These are phyloP conservation scores for Pseudogymnoascus pannorum DNA, from an alignment of 2,329 filamentous ascomycete species.

Conservation along the genomic window DNA sequence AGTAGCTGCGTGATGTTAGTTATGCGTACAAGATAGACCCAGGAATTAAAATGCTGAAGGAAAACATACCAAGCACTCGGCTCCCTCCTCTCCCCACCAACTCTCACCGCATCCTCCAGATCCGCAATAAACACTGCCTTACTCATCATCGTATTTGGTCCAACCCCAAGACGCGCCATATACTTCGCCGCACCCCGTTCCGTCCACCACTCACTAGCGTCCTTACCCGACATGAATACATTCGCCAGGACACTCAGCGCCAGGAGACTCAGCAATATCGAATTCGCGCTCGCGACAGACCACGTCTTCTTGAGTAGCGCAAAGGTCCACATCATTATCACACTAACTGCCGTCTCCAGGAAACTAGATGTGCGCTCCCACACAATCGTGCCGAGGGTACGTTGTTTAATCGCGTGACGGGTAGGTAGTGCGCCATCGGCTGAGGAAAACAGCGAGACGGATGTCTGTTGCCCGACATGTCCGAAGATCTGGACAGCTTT, in stretches of 20 bases:
- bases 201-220: constrained; percentile 73
- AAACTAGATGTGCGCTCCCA: constrained; percentile 67
- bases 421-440: constrained; percentile 36
- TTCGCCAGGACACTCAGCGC: constrained; percentile 65
- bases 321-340: constrained; percentile 70
- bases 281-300: constrained; percentile 64
- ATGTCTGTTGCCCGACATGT: constrained; percentile 60
- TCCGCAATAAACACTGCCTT: constrained; percentile 79
- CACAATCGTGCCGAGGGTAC: constrained; percentile 60
- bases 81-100: not conserved
- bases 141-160: constrained; percentile 73
- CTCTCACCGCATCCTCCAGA: constrained; percentile 34
- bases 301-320: constrained; percentile 58
- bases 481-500: constrained; percentile 76
- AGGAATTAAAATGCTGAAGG: too few species aligned
- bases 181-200: constrained; percentile 74
- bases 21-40: not conserved
- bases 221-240: constrained; percentile 64
- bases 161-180: constrained; percentile 74
- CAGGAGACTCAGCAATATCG: constrained; percentile 64
- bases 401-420: constrained; percentile 52
- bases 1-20: constrained; percentile 37
- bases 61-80: not conserved
- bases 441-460: constrained; percentile 52
- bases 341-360: constrained; percentile 65